Percentiles rank a stretch among this genome's conserved stretches.
phyloP scores from a whole-genome alignment of 2,329 filamentous ascomycete species.

The Hortaea werneckii region DNA sequence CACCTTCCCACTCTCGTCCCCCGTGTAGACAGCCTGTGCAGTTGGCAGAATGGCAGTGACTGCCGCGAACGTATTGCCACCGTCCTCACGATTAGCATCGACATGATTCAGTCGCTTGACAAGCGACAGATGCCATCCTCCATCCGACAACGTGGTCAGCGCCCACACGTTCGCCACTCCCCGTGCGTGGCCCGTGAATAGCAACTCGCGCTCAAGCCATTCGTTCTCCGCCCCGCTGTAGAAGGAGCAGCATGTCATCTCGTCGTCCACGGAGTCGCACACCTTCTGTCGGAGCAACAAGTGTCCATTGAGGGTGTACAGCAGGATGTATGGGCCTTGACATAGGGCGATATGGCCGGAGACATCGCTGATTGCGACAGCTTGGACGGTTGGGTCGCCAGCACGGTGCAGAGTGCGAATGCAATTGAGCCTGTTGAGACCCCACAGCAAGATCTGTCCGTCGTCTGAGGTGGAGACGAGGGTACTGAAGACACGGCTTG shows the following conservation, averaged over 20 bases:
- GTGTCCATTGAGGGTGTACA: constrained; percentile 84
- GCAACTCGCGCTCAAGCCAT: constrained; percentile 75
- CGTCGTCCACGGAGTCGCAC: constrained; percentile 56
- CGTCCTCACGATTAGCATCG: constrained; percentile 55
- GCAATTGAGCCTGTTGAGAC: constrained; percentile 81
- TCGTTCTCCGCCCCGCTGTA: constrained; percentile 87
- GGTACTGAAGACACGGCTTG: constrained; percentile 79
- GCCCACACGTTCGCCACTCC: constrained; percentile 72
- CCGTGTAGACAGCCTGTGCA: constrained; percentile 77
- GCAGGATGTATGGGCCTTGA: constrained; percentile 59
- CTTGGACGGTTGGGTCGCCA: constrained; percentile 54
- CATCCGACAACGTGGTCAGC: constrained; percentile 45
- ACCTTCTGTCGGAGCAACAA: constrained; percentile 73
- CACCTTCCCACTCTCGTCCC: constrained; percentile 85
- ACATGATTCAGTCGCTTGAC: constrained; percentile 74
- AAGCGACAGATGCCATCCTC: constrained; percentile 65
- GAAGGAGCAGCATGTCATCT: constrained; percentile 72
- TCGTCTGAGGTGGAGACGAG: constrained; percentile 75
- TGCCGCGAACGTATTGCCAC: constrained; percentile 47
- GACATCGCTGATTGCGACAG: constrained; percentile 78
- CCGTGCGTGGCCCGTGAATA: constrained; percentile 79
- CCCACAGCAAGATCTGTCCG: constrained; percentile 82
- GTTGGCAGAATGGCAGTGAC: constrained; percentile 82
- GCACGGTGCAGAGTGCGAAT: constrained; percentile 41
- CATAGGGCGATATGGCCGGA: constrained; percentile 84